phyloP scores from a whole-genome alignment of 768 basidiomycete genomes.

The Suillus ampliporus region DNA sequence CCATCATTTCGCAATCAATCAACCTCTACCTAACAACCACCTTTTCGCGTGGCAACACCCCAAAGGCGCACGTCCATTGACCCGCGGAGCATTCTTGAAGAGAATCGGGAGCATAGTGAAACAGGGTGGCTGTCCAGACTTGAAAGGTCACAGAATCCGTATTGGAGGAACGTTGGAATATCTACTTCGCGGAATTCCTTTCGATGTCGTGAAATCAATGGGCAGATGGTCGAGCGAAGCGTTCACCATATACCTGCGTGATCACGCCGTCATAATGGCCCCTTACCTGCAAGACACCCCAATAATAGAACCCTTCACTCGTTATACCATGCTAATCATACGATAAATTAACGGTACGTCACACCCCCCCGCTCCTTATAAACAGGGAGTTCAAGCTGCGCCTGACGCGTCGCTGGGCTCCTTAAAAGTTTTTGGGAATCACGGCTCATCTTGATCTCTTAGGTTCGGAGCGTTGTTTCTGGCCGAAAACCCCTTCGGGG shows the following conservation, averaged over 20 bases:
- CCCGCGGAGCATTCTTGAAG: slow-evolving; percentile 27
- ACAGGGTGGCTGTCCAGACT: not conserved
- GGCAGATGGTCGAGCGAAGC: slow-evolving; percentile 42
- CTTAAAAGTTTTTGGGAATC: slow-evolving; percentile 1
- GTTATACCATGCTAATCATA: slow-evolving; percentile 19
- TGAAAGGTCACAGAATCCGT: slow-evolving; percentile 35
- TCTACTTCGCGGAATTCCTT: slow-evolving; percentile 31
- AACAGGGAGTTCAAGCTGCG: slow-evolving; percentile 4
- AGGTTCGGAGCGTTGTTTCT: not conserved
- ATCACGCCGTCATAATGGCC: slow-evolving; percentile 34
- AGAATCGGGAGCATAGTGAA: slow-evolving; percentile 19
- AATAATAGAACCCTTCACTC: slow-evolving; percentile 4
- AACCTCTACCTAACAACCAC: slow-evolving; percentile 14
- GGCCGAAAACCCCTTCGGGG: slow-evolving; percentile 4
- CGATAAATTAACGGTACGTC: not conserved
- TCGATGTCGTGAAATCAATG: slow-evolving; percentile 39
- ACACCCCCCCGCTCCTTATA: not conserved
- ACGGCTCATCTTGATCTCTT: not conserved
- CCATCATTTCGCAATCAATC: not conserved
- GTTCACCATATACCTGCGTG: slow-evolving; percentile 34
- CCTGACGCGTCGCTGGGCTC: slow-evolving; percentile 4
- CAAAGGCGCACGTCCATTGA: slow-evolving; percentile 28
- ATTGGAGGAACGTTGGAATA: slow-evolving; percentile 37
- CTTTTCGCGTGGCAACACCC: slow-evolving; percentile 37
- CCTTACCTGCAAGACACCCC: slow-evolving; percentile 32